Conservation (phyloP, 78 protist genomes). For the Emiliania huxleyi region DNA sequence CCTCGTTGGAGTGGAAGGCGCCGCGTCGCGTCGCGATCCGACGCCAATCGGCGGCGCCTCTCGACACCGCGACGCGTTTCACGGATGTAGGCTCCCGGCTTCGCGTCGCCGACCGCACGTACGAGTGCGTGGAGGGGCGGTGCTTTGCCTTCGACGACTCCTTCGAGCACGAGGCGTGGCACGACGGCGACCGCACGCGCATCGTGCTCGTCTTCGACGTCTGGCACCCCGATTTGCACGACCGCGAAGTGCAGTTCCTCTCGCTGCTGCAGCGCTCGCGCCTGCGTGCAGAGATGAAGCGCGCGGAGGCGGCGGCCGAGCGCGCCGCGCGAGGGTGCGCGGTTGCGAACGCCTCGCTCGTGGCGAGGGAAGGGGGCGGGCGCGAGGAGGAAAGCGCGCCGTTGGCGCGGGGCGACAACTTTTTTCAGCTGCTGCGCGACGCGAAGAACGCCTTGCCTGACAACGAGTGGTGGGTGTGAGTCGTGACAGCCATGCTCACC, state of each 20-base stretch:
- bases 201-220: conserved; percentile 36
- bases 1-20: conserved; percentile 20
- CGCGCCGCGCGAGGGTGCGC: not conserved
- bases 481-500: not conserved
- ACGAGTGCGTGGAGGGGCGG: not conserved
- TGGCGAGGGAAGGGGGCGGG: too few relatives aligned
- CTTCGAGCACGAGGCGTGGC: conserved; percentile 52
- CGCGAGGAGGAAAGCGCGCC: too few relatives aligned
- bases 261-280: conserved; percentile 25
- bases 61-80: too few relatives aligned
- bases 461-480: not conserved
- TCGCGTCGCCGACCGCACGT: conserved; percentile 33
- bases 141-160: conserved; percentile 18
- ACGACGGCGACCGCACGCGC: conserved; percentile 28
- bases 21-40: too few relatives aligned
- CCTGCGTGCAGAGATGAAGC: conserved; percentile 25
- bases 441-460: not conserved
- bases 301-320: not conserved
- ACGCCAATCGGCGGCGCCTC: too few relatives aligned
- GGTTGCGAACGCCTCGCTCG: too few relatives aligned
- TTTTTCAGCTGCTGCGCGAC: not conserved
- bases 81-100: too few relatives aligned
- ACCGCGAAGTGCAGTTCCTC: conserved; percentile 39
- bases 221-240: conserved; percentile 51
- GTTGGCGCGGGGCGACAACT: not conserved